Evolutionary conservation across 2,329 filamentous ascomycete genomes (phyloP), one percentile per base, ranked within the genome.

Genomic region (Colletotrichum costaricense): DNA sequence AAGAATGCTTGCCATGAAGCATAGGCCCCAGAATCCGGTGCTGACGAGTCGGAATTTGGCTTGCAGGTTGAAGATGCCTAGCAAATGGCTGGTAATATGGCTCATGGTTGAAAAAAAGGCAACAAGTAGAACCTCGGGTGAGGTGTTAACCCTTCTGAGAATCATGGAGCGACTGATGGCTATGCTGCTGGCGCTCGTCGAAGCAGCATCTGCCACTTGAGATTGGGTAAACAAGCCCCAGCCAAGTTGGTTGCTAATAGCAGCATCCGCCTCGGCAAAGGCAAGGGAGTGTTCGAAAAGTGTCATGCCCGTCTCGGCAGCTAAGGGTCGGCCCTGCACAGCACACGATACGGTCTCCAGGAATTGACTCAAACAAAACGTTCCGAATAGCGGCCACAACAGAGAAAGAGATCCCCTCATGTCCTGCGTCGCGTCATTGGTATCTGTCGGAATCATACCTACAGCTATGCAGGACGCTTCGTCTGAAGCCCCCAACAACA

Each of bases 251-350:
- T 92, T 94, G 77, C 92, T 92, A 58, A 98, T 92, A 75, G 95
- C 93, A 35, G 94, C 93, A 81, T 99, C 97, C 9, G 96, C 96
- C 82, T 99, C 97, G 12, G 96, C 95, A 84, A 98, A 99, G 2
- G 96, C 96, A 9, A 99, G 87, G 0, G 95, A 98, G 79, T 98
- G 95, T 81, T 99, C 97, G 78, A 98, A 98, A 2, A 98, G 89
- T 0, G 95, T 98, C 94, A 98, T 98, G 22, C 95, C 95, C 1
- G 95, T 97, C 83, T 98, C 97, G 0, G 94, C 93, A 75, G 93
- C 90, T 0, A 94, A 90, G 2, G 91, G 89, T 2, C 93, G 91
- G 38, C 96, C 96, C 81, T 98, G 95, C 7, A 98, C 88, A 11
- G 96, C 94, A 81, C 95, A 97, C 4, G 93, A 93, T 11, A 98